These are phyloP conservation scores for Trametes cinnabarina DNA, from an alignment of 768 basidiomycete species.

Conservation along the genomic window DNA sequence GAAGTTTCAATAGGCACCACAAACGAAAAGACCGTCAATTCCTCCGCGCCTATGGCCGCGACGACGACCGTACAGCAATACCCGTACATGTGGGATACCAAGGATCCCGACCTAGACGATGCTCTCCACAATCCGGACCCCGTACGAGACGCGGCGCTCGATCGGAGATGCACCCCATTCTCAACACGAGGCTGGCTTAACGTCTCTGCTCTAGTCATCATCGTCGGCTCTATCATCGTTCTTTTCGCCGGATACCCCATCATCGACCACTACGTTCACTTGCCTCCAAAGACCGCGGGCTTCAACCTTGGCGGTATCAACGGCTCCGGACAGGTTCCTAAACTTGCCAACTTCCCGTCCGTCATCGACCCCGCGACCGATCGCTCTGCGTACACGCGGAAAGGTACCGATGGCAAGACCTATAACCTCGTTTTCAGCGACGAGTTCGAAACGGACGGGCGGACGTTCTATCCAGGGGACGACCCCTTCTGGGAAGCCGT, in stretches of 20 bases:
- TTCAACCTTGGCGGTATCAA: slow-evolving; percentile 94
- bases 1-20: slow-evolving; percentile 41
- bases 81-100: slow-evolving; percentile 69
- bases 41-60: slow-evolving; percentile 34
- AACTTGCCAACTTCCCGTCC: slow-evolving; percentile 59
- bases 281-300: slow-evolving; percentile 38
- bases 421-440: slow-evolving; percentile 89
- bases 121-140: slow-evolving; percentile 86
- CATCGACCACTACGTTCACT: slow-evolving; percentile 48
- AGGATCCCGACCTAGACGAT: slow-evolving; percentile 87
- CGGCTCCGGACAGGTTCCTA: slow-evolving; percentile 81
- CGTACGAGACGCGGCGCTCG: slow-evolving; percentile 58
- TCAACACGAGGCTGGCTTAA: slow-evolving; percentile 85
- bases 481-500: slow-evolving; percentile 86
- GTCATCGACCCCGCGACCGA: slow-evolving; percentile 84
- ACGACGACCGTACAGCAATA: slow-evolving; percentile 65
- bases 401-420: slow-evolving; percentile 70
- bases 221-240: slow-evolving; percentile 65
- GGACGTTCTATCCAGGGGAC: slow-evolving; percentile 76
- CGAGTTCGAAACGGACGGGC: slow-evolving; percentile 75
- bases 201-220: slow-evolving; percentile 64
- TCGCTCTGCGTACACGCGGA: slow-evolving; percentile 47
- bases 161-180: slow-evolving; percentile 66
- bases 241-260: slow-evolving; percentile 92
- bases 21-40: slow-evolving; percentile 34